Evolutionary conservation across 2,329 filamentous ascomycete genomes (phyloP), one percentile per base, ranked within the genome.

Genomic region (Penicillium crustosum): DNA sequence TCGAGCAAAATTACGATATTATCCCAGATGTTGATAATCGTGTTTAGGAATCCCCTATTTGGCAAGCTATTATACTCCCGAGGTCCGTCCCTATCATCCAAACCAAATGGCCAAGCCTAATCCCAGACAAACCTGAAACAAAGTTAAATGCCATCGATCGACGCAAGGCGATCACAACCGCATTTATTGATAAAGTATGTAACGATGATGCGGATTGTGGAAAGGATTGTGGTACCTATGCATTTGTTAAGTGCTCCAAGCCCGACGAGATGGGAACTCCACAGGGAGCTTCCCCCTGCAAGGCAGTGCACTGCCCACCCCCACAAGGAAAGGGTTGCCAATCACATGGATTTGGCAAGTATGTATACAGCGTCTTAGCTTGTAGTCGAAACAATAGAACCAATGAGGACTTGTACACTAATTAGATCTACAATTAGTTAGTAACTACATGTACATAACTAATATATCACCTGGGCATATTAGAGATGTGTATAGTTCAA

Each of bases 221-320:
- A 56, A 49, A 49, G 21, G 21, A 50, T 17, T 13, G 23, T 49
- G n/a, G 29, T 25, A n/a, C 43, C 23, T 53, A n/a, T 23, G n/a
- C 43, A 21, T 33, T 47, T 48, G 17, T 27, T 19, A 25, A 29
- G 21, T 21, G 27, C 43, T n/a, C 50, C 38, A 55, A 29, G 17
- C 41, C 55, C 48, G 55, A 33, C 55, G 27, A 53, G 49, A 54
- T 49, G 49, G 41, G 48, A 55, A 58, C 63, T 65, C 64, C 64
- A 66, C 64, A 36, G 17, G 35, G 25, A 65, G 61, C 61, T 66
- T 53, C 43, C 56, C 29, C 53, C 57, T 65, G 63, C 63, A 64
- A 66, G 61, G 61, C 58, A 61, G 61, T 65, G 64, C 64, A 66
- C 63, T 60, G 64, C 64, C 64, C 59, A 65, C 61, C 61, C 59